A percentile compares a stretch with the other conserved stretches of the same genome.
These are phyloP conservation scores for Davidsoniella virescens DNA, from an alignment of 2,329 filamentous ascomycete species.

Conservation along the genomic window DNA sequence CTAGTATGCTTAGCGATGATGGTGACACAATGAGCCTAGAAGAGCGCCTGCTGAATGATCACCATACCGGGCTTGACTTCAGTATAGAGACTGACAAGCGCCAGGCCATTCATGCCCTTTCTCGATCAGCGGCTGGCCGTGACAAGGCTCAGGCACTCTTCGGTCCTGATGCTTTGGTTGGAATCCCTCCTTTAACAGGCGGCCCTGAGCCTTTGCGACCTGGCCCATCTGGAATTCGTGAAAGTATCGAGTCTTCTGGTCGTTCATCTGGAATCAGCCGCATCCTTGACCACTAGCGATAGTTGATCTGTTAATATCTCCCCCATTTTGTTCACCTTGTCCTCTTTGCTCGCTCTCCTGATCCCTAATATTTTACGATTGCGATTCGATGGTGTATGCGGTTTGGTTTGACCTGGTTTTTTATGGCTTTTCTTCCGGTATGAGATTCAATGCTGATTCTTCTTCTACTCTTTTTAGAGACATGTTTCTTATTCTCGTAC, in stretches of 20 bases:
- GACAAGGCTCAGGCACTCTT: slow-evolving; percentile 34
- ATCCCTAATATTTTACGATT: not conserved
- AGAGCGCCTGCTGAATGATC: slow-evolving; percentile 32
- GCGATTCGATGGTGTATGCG: not conserved
- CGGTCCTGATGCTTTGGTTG: slow-evolving; percentile 29
- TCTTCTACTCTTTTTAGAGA: not conserved
- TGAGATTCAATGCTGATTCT: not conserved
- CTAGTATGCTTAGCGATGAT: slow-evolving; percentile 12
- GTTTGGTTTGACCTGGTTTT: not conserved
- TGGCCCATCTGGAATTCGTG: slow-evolving; percentile 17
- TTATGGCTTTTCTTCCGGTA: not conserved
- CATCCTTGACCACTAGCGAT: slow-evolving; percentile 7
- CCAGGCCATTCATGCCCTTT: slow-evolving; percentile 36
- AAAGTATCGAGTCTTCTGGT: slow-evolving; percentile 12
- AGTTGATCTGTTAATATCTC: not conserved
- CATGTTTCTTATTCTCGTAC: too few relatives aligned
- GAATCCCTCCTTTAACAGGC: slow-evolving; percentile 15
- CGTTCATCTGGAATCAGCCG: slow-evolving; percentile 9
- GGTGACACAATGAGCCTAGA: slow-evolving; percentile 25
- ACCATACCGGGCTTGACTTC: slow-evolving; percentile 30
- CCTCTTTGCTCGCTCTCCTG: not conserved
- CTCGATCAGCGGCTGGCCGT: slow-evolving; percentile 33
- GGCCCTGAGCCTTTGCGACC: slow-evolving; percentile 13
- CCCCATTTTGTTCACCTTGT: not conserved
- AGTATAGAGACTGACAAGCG: slow-evolving; percentile 30